A percentile compares a stretch with the other conserved stretches of the same genome.
Evolutionary conservation across 2,329 filamentous ascomycete genomes (phyloP).

Genomic region (Onygenales sp.): DNA sequence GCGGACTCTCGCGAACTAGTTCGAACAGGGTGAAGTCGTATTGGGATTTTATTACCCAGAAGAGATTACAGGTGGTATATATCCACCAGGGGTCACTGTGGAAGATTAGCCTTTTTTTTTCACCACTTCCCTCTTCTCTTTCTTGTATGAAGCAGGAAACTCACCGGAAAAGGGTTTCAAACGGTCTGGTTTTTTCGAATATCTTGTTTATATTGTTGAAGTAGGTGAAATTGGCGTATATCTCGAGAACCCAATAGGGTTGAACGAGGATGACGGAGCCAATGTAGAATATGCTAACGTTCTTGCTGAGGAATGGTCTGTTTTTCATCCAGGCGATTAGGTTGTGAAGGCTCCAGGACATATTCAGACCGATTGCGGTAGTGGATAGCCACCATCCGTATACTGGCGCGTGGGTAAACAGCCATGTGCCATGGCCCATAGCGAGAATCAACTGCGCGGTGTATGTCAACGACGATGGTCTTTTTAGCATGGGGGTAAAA

Average conservation of each 20-base stretch:
- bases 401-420: constrained; percentile 45
- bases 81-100: constrained; percentile 58
- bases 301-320: constrained; percentile 46
- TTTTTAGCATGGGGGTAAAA: not conserved
- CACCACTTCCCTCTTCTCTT: not conserved
- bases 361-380: constrained; percentile 51
- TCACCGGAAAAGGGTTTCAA: constrained; percentile 51
- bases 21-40: constrained; percentile 52
- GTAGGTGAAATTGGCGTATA: constrained; percentile 56
- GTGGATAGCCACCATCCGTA: constrained; percentile 57
- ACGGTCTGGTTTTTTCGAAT: constrained; percentile 47
- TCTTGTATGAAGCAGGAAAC: constrained; percentile 1
- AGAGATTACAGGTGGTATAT: constrained; percentile 49
- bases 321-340: constrained; percentile 60
- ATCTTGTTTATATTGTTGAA: constrained; percentile 48
- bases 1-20: constrained; percentile 51
- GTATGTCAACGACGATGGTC: not conserved
- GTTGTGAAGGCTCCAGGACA: constrained; percentile 57
- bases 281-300: constrained; percentile 48
- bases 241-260: constrained; percentile 57
- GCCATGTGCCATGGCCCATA: constrained; percentile 49
- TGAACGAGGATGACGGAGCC: constrained; percentile 49
- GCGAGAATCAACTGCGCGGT: constrained; percentile 42
- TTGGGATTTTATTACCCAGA: constrained; percentile 53
- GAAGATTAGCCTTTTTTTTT: not conserved